Conservation (phyloP, 2,329 filamentous ascomycete species). For the Aspergillus uvarum region DNA sequence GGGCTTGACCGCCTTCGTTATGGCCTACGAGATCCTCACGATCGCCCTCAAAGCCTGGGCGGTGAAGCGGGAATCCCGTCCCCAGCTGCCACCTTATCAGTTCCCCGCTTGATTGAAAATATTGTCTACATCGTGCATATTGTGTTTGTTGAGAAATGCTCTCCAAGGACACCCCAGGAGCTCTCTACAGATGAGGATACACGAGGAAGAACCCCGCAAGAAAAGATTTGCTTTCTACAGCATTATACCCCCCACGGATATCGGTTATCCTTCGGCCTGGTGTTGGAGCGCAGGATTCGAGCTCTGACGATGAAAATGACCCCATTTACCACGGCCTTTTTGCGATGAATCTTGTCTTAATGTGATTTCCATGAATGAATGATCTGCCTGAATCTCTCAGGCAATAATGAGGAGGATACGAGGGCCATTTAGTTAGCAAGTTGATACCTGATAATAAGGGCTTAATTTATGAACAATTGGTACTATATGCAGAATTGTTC, state of each 20-base stretch:
- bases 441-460: background rate
- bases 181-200: constrained; percentile 7
- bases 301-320: constrained; percentile 15
- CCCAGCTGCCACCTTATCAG: constrained; percentile 30
- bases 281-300: constrained; percentile 10
- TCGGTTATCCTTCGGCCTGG: constrained; percentile 17
- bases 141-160: background rate
- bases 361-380: constrained; percentile 16
- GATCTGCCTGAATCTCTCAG: constrained; percentile 15
- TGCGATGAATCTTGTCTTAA: constrained; percentile 12
- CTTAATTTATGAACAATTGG: background rate
- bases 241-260: constrained; percentile 26
- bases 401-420: constrained; percentile 18
- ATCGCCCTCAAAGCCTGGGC: constrained; percentile 90
- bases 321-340: constrained; percentile 9
- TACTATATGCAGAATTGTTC: background rate
- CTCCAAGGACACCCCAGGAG: background rate
- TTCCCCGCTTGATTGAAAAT: constrained; percentile 24
- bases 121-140: background rate
- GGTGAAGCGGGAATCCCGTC: constrained; percentile 45
- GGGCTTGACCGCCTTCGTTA: constrained; percentile 77
- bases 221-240: constrained; percentile 13
- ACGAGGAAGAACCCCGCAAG: background rate
- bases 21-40: constrained; percentile 78
- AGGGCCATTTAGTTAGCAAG: background rate